These are phyloP conservation scores for Apiospora koreana DNA, from an alignment of 2,329 filamentous ascomycete species.

Conservation along the genomic window DNA sequence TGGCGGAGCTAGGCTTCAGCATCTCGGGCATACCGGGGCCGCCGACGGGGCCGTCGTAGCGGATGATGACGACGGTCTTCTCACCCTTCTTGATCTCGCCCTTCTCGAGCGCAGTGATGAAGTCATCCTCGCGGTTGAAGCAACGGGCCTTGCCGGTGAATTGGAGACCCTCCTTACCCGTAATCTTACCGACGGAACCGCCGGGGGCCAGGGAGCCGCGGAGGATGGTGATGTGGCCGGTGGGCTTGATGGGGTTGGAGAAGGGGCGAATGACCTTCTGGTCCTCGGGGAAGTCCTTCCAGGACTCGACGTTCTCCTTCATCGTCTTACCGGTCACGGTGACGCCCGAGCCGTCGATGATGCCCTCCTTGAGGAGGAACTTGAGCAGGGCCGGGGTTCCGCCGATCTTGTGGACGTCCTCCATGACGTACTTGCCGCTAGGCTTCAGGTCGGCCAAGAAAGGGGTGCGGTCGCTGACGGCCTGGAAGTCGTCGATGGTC, in stretches of 20 bases:
- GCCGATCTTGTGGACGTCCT: slow-evolving; percentile 80
- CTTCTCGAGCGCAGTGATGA: slow-evolving; percentile 75
- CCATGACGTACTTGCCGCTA: slow-evolving; percentile 86
- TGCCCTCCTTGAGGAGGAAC: slow-evolving; percentile 78
- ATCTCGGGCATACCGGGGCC: slow-evolving; percentile 96
- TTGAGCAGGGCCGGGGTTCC: slow-evolving; percentile 87
- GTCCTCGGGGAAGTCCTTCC: slow-evolving; percentile 71
- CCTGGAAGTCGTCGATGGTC: slow-evolving; percentile 84
- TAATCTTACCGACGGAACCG: slow-evolving; percentile 91
- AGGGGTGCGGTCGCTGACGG: slow-evolving; percentile 75
- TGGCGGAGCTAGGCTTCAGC: slow-evolving; percentile 86
- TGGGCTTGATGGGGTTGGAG: slow-evolving; percentile 80
- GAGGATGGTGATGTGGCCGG: slow-evolving; percentile 87
- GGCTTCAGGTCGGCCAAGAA: slow-evolving; percentile 84
- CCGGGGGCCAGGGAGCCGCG: slow-evolving; percentile 82
- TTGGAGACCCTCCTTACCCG: slow-evolving; percentile 84
- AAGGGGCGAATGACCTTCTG: slow-evolving; percentile 83
- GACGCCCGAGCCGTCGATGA: slow-evolving; percentile 77
- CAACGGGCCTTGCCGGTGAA: slow-evolving; percentile 82
- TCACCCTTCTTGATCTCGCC: slow-evolving; percentile 81
- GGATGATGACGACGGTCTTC: slow-evolving; percentile 87
- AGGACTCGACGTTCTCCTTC: slow-evolving; percentile 79
- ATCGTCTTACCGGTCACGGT: slow-evolving; percentile 91
- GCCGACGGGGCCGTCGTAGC: slow-evolving; percentile 91
- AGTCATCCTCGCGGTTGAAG: slow-evolving; percentile 80